These are phyloP conservation scores for Cladobotryum protrusum DNA, from an alignment of 2,329 filamentous ascomycete species.

Conservation along the genomic window DNA sequence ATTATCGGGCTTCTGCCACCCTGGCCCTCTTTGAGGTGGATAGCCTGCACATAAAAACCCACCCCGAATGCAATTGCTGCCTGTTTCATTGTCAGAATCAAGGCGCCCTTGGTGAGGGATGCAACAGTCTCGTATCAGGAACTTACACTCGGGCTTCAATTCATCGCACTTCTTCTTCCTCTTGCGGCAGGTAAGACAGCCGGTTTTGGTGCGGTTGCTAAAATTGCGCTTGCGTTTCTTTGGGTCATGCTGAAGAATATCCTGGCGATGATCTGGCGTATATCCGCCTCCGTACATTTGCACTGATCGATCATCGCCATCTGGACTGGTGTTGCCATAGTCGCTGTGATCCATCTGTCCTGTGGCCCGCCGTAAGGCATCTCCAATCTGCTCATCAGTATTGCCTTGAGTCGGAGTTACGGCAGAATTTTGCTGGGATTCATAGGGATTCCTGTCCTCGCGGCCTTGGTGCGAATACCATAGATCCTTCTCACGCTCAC, in stretches of 20 bases:
- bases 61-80: conserved; percentile 83
- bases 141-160: conserved; percentile 82
- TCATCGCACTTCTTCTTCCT: conserved; percentile 99
- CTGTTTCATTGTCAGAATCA: conserved; percentile 35
- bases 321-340: conserved; percentile 48
- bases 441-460: conserved; percentile 41
- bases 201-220: conserved; percentile 92
- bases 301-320: conserved; percentile 44
- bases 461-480: conserved; percentile 45
- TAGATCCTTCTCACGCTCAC: conserved; percentile 36
- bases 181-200: conserved; percentile 83
- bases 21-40: conserved; percentile 64
- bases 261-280: conserved; percentile 42
- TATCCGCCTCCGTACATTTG: conserved; percentile 38
- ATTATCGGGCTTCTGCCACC: conserved; percentile 69
- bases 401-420: conserved; percentile 37
- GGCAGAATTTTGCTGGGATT: conserved; percentile 41
- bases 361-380: conserved; percentile 38
- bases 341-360: conserved; percentile 43
- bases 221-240: conserved; percentile 76
- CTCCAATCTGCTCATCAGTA: conserved; percentile 44
- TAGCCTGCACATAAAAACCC: conserved; percentile 92
- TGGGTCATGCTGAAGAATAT: conserved; percentile 51
- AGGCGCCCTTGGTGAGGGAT: not conserved
- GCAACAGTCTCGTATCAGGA: not conserved